These are phyloP conservation scores for Funneliformis caledonium DNA, from an alignment of 371 early-diverging fungal genomes.

Conservation along the genomic window DNA sequence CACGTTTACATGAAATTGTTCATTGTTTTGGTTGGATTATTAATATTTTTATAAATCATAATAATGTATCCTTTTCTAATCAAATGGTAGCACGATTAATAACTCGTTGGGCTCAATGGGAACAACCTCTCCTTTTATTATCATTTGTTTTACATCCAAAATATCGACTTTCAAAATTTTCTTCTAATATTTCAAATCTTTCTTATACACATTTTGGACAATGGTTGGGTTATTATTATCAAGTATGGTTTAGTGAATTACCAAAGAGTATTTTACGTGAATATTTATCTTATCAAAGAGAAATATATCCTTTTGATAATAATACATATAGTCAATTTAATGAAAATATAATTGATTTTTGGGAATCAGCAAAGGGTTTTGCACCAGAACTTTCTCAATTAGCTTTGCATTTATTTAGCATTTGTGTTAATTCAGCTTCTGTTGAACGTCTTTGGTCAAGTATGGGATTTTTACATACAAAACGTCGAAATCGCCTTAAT, in stretches of 20 bases:
- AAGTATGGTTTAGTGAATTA: too few species aligned
- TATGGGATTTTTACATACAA: conserved; percentile 22
- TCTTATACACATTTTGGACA: neutral
- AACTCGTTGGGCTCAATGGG: neutral
- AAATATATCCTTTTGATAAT: conserved; percentile 11
- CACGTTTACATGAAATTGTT: neutral
- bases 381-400: too few species aligned
- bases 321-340: neutral
- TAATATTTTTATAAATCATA: neutral
- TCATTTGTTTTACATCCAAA: conserved; percentile 2
- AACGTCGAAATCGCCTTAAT: neutral
- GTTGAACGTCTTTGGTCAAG: neutral
- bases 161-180: neutral
- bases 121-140: neutral
- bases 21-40: neutral
- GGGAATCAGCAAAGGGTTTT: neutral
- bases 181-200: neutral
- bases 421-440: too few species aligned
- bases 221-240: too few species aligned
- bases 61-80: neutral
- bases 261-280: neutral
- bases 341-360: conserved; percentile 9
- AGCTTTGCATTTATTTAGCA: too few species aligned
- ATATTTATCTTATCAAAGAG: conserved; percentile 11
- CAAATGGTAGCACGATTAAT: neutral